Evolutionary conservation across 768 basidiomycete species (phyloP).

Genomic region (Naganishia randhawae): DNA sequence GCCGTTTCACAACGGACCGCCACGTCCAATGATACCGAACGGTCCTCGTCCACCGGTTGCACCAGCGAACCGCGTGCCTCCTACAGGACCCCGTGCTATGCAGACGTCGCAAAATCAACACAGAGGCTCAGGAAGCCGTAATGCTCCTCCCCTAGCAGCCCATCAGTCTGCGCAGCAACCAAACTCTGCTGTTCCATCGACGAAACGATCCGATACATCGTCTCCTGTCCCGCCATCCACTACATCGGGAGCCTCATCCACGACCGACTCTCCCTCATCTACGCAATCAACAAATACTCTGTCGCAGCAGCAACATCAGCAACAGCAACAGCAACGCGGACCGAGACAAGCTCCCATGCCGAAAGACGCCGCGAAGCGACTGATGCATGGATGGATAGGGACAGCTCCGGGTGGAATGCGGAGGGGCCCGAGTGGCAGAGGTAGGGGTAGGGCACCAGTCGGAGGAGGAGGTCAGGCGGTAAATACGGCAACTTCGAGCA

Average conservation of each 20-base stretch:
- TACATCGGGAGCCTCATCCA: neutral
- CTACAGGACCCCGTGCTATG: neutral
- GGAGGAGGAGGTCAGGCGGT: slow-evolving; percentile 4
- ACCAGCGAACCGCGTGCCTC: neutral
- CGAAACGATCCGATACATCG: neutral
- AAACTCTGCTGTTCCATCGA: neutral
- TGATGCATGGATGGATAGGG: slow-evolving; percentile 11
- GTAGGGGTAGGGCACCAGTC: slow-evolving; percentile 1
- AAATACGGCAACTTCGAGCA: neutral
- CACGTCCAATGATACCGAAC: neutral
- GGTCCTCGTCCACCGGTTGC: neutral
- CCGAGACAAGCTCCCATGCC: slow-evolving; percentile 5
- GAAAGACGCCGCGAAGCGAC: slow-evolving; percentile 2
- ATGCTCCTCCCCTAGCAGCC: neutral
- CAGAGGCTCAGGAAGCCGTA: slow-evolving; percentile 13
- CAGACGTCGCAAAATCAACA: neutral
- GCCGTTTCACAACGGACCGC: neutral
- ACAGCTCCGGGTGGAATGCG: slow-evolving; percentile 11
- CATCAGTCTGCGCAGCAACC: neutral
- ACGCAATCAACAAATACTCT: neutral
- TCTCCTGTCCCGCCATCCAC: slow-evolving; percentile 7
- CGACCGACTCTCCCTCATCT: neutral
- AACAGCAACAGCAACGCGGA: slow-evolving; percentile 1
- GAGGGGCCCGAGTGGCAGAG: slow-evolving; percentile 8
- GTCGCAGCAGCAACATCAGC: slow-evolving; percentile 1